phyloP scores from a whole-genome alignment of 2,329 filamentous ascomycete species.

The Aureobasidium sp. region DNA sequence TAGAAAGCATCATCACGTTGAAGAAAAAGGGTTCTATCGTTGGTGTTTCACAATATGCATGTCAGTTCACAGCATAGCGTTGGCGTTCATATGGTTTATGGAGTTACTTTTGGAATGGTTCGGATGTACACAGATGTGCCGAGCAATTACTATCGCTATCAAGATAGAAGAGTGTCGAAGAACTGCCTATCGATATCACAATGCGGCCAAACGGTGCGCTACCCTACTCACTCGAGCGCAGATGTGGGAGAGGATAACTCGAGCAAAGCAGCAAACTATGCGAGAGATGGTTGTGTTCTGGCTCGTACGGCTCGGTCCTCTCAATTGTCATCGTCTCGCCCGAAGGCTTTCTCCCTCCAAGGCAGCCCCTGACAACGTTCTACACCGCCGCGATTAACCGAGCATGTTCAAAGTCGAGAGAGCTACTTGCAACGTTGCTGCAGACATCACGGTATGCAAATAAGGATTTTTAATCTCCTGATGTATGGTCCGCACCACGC shows the following conservation, averaged over 20 bases:
- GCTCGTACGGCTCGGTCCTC: constrained; percentile 4
- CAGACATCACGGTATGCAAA: constrained; percentile 8
- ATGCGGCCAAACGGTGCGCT: constrained; percentile 2
- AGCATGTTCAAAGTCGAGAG: background rate
- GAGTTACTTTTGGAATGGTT: background rate
- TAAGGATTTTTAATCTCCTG: constrained; percentile 6
- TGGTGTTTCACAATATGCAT: constrained; percentile 14
- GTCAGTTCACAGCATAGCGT: constrained; percentile 11
- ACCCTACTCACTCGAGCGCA: background rate
- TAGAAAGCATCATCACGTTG: constrained; percentile 18
- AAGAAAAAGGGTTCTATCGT: constrained; percentile 10
- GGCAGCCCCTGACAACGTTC: constrained; percentile 7
- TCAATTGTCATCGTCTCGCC: background rate
- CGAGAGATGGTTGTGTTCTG: background rate
- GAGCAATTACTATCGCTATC: constrained; percentile 9
- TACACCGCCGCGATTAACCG: background rate
- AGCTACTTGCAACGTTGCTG: constrained; percentile 4
- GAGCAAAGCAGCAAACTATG: background rate
- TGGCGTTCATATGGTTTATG: constrained; percentile 8
- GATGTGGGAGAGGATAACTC: background rate
- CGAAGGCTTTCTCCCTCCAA: background rate
- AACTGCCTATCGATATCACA: constrained; percentile 1
- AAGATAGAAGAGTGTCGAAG: background rate
- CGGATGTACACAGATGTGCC: constrained; percentile 6
- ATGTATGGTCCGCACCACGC: background rate